Percentiles rank a stretch among this genome's conserved stretches.
phyloP scores from a whole-genome alignment of 371 early-diverging fungal genomes.

The Syncephalastrum contaminatum region DNA sequence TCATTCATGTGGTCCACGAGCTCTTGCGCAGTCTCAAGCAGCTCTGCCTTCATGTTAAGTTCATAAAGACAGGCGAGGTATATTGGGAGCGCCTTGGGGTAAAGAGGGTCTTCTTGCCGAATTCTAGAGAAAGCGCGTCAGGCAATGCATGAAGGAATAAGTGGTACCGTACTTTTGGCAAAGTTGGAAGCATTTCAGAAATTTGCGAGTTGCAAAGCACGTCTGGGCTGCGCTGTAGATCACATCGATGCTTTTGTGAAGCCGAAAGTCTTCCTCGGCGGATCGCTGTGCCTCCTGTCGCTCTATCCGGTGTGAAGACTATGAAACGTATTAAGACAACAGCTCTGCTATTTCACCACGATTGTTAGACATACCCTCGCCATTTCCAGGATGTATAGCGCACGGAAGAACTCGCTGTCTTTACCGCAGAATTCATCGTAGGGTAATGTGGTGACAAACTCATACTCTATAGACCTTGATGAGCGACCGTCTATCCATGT shows the following conservation, averaged over 20 bases:
- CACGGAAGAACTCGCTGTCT: slow-evolving; percentile 59
- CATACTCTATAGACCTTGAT: slow-evolving; percentile 44
- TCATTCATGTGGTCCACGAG: slow-evolving; percentile 27
- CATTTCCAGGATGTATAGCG: slow-evolving; percentile 57
- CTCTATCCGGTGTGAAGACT: slow-evolving; percentile 43
- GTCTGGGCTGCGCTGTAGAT: slow-evolving; percentile 61
- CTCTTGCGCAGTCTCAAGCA: slow-evolving; percentile 58
- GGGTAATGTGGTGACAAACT: slow-evolving; percentile 53
- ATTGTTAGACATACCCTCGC: slow-evolving; percentile 44
- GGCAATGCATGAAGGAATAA: background rate
- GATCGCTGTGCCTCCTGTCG: slow-evolving; percentile 39
- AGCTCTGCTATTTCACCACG: background rate
- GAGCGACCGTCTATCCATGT: background rate
- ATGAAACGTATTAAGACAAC: background rate
- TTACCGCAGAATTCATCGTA: slow-evolving; percentile 56
- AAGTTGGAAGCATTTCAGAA: slow-evolving; percentile 54
- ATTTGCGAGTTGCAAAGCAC: slow-evolving; percentile 52
- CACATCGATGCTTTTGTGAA: slow-evolving; percentile 58
- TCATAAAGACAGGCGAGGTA: slow-evolving; percentile 68
- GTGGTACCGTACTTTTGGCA: slow-evolving; percentile 48
- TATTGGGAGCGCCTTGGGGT: slow-evolving; percentile 55
- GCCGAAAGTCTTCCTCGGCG: slow-evolving; percentile 42
- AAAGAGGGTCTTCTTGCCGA: slow-evolving; percentile 55
- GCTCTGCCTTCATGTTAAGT: slow-evolving; percentile 53
- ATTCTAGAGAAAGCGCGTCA: slow-evolving; percentile 39